phyloP scores from a whole-genome alignment of 2,329 filamentous ascomycete species.

The Pseudocercospora eumusae region DNA sequence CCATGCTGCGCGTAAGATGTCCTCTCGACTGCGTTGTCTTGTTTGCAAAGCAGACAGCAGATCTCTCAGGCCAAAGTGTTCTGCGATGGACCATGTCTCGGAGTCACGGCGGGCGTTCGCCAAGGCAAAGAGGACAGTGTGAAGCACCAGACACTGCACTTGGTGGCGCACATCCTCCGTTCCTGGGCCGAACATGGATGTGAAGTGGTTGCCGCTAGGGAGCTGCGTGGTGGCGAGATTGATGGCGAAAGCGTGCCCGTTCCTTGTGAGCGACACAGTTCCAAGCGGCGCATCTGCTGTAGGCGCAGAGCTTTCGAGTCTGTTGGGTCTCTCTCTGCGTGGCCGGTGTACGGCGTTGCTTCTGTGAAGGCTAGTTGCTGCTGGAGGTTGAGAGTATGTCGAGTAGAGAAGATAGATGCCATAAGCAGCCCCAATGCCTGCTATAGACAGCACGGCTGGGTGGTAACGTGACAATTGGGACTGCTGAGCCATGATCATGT shows the following conservation, averaged over 20 bases:
- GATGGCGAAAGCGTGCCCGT: slow-evolving; percentile 20
- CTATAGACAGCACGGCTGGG: slow-evolving; percentile 58
- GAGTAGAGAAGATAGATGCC: slow-evolving; percentile 61
- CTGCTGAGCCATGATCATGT: slow-evolving; percentile 26
- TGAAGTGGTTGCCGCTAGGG: slow-evolving; percentile 16
- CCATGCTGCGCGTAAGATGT: slow-evolving; percentile 13
- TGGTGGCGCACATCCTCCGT: slow-evolving; percentile 11
- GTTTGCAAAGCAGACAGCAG: slow-evolving; percentile 9
- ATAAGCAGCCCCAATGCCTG: slow-evolving; percentile 59
- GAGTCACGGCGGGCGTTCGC: not conserved
- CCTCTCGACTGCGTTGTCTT: slow-evolving; percentile 6
- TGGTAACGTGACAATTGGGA: slow-evolving; percentile 40
- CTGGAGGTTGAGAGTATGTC: slow-evolving; percentile 12
- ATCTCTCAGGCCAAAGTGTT: slow-evolving; percentile 14
- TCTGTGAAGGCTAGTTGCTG: slow-evolving; percentile 23
- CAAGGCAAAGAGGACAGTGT: slow-evolving; percentile 13
- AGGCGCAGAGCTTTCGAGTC: slow-evolving; percentile 13
- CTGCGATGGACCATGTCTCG: slow-evolving; percentile 4
- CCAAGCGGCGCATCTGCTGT: slow-evolving; percentile 24
- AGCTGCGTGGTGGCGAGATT: slow-evolving; percentile 20
- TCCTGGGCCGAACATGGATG: slow-evolving; percentile 14
- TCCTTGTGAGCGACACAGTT: slow-evolving; percentile 17
- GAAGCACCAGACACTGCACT: slow-evolving; percentile 14
- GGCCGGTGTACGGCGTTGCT: slow-evolving; percentile 30
- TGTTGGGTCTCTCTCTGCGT: slow-evolving; percentile 18